Evolutionary conservation across 2,329 filamentous ascomycete species (phyloP).

Genomic region (Rutstroemia sp.): DNA sequence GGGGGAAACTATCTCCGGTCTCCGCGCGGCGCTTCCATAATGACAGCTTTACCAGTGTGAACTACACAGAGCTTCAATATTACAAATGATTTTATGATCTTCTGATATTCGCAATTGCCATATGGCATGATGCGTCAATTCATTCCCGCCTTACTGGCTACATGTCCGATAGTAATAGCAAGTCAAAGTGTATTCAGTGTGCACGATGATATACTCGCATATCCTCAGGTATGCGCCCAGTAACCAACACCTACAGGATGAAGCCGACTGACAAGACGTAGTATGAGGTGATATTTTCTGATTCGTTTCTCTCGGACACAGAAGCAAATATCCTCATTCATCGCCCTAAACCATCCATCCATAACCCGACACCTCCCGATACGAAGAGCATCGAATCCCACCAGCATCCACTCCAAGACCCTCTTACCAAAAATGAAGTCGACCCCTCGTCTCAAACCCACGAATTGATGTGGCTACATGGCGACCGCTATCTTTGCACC

Average conservation of each 20-base stretch:
- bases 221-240: slow-evolving; percentile 49
- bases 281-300: slow-evolving; percentile 58
- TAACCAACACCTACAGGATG: not conserved
- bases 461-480: slow-evolving; percentile 52
- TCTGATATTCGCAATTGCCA: slow-evolving; percentile 17
- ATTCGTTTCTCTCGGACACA: slow-evolving; percentile 50
- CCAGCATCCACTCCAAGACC: slow-evolving; percentile 7
- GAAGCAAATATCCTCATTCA: slow-evolving; percentile 44
- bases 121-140: slow-evolving; percentile 29
- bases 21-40: not conserved
- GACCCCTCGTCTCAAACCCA: slow-evolving; percentile 34
- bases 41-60: slow-evolving; percentile 8
- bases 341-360: slow-evolving; percentile 21
- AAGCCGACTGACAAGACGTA: slow-evolving; percentile 30
- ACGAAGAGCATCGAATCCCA: slow-evolving; percentile 22
- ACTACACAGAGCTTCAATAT: not conserved
- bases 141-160: slow-evolving; percentile 23
- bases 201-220: slow-evolving; percentile 64
- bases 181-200: slow-evolving; percentile 59
- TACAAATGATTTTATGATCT: slow-evolving; percentile 5
- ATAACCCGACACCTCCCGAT: slow-evolving; percentile 15
- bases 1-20: not conserved
- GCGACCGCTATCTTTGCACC: slow-evolving; percentile 55
- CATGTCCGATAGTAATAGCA: slow-evolving; percentile 35
- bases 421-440: slow-evolving; percentile 10